phyloP scores from a whole-genome alignment of 352 stramenopile genomes.

The Globisporangium rhizosaccharum region DNA sequence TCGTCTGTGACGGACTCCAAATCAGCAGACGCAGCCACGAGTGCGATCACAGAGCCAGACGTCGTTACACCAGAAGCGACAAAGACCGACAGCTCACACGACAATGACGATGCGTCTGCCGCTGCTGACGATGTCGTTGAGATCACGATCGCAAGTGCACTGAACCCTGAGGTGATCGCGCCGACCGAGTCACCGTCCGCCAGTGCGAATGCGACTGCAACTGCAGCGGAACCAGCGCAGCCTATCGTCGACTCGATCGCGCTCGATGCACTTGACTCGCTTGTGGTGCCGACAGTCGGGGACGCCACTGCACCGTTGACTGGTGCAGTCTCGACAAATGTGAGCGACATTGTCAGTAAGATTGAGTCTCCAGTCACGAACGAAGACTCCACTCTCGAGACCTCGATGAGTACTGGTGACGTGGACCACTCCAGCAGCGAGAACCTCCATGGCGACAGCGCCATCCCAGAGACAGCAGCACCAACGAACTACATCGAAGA shows the following conservation, averaged over 20 bases:
- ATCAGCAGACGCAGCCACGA: not conserved
- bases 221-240: not conserved
- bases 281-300: too few species aligned
- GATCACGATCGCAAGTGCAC: constrained; percentile 7
- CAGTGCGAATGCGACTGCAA: not conserved
- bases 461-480: too few species aligned
- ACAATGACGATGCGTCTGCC: not conserved
- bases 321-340: not conserved
- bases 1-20: not conserved
- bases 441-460: not conserved
- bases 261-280: not conserved
- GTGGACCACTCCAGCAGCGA: not conserved
- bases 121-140: constrained; percentile 6
- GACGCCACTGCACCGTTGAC: not conserved
- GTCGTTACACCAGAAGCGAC: not conserved
- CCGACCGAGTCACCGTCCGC: not conserved
- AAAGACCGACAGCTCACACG: not conserved
- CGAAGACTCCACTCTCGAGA: not conserved
- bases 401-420: not conserved
- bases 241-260: not conserved
- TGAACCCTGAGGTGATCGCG: constrained; percentile 11
- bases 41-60: not conserved
- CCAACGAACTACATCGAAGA: too few species aligned
- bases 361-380: not conserved
- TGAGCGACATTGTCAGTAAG: not conserved